Evolutionary conservation across 2,329 filamentous ascomycete genomes (phyloP).

Genomic region (Aspergillus bombycis): DNA sequence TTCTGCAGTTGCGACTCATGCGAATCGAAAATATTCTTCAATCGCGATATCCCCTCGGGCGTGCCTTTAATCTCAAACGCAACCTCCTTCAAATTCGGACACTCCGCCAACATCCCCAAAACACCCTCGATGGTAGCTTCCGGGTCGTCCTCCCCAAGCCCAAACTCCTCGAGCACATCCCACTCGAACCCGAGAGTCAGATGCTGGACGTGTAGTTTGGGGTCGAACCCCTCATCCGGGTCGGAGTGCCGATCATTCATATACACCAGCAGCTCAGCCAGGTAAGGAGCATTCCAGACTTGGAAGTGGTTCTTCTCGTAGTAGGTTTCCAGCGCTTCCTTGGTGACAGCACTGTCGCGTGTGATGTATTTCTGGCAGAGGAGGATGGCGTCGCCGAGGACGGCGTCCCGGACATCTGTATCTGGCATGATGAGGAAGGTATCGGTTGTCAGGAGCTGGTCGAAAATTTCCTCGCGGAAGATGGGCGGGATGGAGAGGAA

Average conservation of each 20-base stretch:
- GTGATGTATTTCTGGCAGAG: constrained; percentile 1
- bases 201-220: background rate
- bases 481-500: background rate
- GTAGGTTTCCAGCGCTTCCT: background rate
- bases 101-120: background rate
- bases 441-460: background rate
- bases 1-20: background rate
- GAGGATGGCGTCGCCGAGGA: background rate
- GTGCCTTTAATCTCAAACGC: background rate
- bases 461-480: constrained; percentile 2
- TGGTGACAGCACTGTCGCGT: background rate
- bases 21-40: background rate
- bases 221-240: background rate
- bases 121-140: background rate
- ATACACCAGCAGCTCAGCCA: background rate
- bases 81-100: constrained; percentile 1
- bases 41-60: background rate
- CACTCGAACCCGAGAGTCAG: background rate
- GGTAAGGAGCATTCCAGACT: background rate
- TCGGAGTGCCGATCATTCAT: background rate
- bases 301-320: constrained; percentile 2
- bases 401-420: background rate
- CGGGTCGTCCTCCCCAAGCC: background rate
- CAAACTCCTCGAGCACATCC: background rate
- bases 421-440: constrained; percentile 2